Evolutionary conservation across 495 filamentous ascomycete genomes (phyloP), one percentile per base, ranked within the genome.

Genomic region (Trichoderma parareesei): DNA sequence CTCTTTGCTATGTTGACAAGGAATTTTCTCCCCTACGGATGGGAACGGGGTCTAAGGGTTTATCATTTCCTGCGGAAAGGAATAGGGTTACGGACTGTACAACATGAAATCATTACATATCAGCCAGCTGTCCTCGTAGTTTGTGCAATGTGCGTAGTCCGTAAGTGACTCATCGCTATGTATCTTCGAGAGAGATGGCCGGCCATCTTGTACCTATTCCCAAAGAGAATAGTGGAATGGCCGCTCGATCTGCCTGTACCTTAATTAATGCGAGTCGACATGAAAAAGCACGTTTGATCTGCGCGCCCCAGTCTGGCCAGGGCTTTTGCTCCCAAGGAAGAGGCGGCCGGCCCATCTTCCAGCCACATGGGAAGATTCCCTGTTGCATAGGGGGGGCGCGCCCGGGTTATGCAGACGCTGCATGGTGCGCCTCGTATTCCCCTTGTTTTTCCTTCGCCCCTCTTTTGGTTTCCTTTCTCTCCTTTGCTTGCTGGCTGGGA

Each of bases 241-340:
- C 27, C 20, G 27, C 53, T 57, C 9, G 53, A 57, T 57, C 53
- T 55, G 48, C 48, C 20, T 57, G 53, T 57, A 27, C 53, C 53
- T 57, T 57, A 57, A 57, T 57, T 57, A 57, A 57, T 57, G 53
- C 53, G 53, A 57, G 53, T 57, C 18, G 27, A 55, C 48, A 55
- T 55, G 43, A 49, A 8, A 8, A n/a, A 27, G 46, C 46, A 49
- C 46, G 46, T 18, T 41, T 57, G 53, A 57, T 57, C 53, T 18
- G 46, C 46, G 40, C 44, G 40, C 44, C 44, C 44, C 13, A 18
- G 44, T 14, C 44, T 18, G n/a, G n/a, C 27, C 27, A 27, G 27
- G 27, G 27, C 27, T 27, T 18, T 48, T 48, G 44, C 44, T 48
- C 44, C 44, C 11, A 49, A 46, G 43, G 10, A n/a, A 43, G 27